These are phyloP conservation scores for Hanseniaspora uvarum DNA, from an alignment of 1,139 yeast species.

Conservation along the genomic window DNA sequence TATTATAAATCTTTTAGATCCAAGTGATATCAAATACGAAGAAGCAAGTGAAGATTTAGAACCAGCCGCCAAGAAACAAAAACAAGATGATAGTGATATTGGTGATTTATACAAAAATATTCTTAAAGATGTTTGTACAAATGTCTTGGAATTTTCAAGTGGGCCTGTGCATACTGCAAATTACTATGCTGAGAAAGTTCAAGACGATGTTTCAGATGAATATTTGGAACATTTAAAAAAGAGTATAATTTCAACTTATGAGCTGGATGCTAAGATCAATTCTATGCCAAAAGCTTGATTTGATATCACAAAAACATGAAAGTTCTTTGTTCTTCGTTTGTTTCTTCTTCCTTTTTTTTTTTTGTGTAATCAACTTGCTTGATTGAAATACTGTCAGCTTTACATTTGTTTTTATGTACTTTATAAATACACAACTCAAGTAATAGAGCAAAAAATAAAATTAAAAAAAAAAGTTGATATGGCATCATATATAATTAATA, in stretches of 20 bases:
- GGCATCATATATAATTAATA: neutral
- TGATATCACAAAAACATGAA: neutral
- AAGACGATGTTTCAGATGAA: constrained; percentile 5
- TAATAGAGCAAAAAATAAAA: too few relatives aligned
- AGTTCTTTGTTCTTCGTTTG: too few relatives aligned
- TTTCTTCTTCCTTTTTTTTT: neutral
- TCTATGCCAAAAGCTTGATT: neutral
- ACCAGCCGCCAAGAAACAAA: constrained; percentile 1
- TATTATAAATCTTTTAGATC: constrained; percentile 25
- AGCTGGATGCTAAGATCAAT: constrained; percentile 3
- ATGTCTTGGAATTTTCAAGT: neutral
- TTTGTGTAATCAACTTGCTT: neutral
- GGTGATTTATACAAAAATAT: neutral
- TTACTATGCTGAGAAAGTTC: constrained; percentile 5
- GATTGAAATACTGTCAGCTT: too few relatives aligned
- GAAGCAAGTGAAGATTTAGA: neutral
- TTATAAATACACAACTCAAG: too few relatives aligned
- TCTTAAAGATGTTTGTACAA: neutral
- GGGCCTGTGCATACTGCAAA: constrained; percentile 3
- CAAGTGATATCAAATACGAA: constrained; percentile 18
- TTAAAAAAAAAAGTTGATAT: neutral
- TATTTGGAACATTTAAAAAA: constrained; percentile 8
- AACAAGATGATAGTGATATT: neutral
- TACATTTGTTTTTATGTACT: neutral
- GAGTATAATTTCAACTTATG: neutral